Base-by-base conservation (phyloP, 257 asterid species). In the Sherardia arvensis region DNA sequence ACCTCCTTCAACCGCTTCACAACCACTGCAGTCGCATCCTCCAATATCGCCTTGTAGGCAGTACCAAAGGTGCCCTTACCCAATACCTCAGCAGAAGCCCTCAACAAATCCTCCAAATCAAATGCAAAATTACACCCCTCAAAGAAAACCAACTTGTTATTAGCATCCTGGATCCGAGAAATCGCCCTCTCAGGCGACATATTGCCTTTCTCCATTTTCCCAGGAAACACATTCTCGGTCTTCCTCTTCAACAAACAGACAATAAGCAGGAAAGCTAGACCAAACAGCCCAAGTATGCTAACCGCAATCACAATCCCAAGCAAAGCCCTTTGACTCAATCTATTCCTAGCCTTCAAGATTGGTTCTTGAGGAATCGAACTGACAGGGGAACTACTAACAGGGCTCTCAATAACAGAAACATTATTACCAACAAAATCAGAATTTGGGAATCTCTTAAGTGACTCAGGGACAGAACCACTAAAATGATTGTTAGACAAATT, bases 21-120 rank as follows among this genome's bases (percentile, higher is more conserved):
- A 54, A 89, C 99, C 69, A 92, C 96, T 65, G 70, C 81, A 0
- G 87, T 83, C 0, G 94, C 85, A 38, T 92, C 99, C 75, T 89
- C 99, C 20, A 92, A 67, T 59, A 87, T 82, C 2, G 95, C 99
- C 84, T 85, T 85, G 61, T 93, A 93, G 3, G 96, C 84, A 51
- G 77, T 90, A 29, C 99, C 97, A 48, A 83, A 90, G 0, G 95
- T 81, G 20, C 99, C 99, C 78, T 90, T 93, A 27, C 97, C 97
- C 74, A 93, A 58, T 0, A 93, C 97, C 70, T 93, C 99, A 1
- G 97, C 99, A 14, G 99, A 93, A 64, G 99, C 99, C 75, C 96
- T 87, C 78, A 93, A 72, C 69, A 93, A 77, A 71, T 93, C 99
- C 77, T 93, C 99, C 71, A 93, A 77, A 77, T 93, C 96, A 58